These are phyloP conservation scores for Domatiomyces globalis DNA, from an alignment of 2,329 filamentous ascomycete species.

Conservation along the genomic window DNA sequence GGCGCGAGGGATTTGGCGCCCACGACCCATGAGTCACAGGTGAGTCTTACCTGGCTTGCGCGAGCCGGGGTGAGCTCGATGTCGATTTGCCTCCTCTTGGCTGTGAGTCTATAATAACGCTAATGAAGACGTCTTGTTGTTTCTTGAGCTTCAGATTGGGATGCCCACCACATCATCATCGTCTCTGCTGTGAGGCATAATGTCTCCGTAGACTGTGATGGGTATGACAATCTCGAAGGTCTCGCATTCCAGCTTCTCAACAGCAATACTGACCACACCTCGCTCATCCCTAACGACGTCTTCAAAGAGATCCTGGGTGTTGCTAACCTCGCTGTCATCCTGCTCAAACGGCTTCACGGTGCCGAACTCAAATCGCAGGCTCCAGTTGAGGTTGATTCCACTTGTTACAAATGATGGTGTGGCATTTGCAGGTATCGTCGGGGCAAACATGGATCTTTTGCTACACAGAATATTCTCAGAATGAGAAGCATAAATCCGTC, in stretches of 20 bases:
- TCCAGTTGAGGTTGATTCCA: constrained; percentile 78
- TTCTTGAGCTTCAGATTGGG: constrained; percentile 14
- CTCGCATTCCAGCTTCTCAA: constrained; percentile 66
- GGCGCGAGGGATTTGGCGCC: too few species aligned
- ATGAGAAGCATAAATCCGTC: constrained; percentile 61
- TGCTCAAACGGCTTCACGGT: constrained; percentile 43
- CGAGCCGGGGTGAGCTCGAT: too few species aligned
- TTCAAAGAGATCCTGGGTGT: constrained; percentile 51
- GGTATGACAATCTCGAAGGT: constrained; percentile 84
- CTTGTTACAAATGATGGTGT: constrained; percentile 89
- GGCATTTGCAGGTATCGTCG: constrained; percentile 63
- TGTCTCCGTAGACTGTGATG: constrained; percentile 58
- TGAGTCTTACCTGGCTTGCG: too few species aligned
- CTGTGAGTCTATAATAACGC: neutral
- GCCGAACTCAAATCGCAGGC: constrained; percentile 81
- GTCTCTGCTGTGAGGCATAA: constrained; percentile 28
- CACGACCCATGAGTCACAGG: too few species aligned
- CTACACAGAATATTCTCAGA: constrained; percentile 76
- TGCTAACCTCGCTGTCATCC: constrained; percentile 19
- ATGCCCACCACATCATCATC: constrained; percentile 17
- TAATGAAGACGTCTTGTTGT: neutral
- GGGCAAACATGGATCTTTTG: constrained; percentile 62
- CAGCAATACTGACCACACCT: constrained; percentile 60
- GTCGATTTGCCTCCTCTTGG: too few species aligned
- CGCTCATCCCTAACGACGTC: constrained; percentile 66